Conservation (phyloP, 2,329 filamentous ascomycete species). For the Fusarium sp. region DNA sequence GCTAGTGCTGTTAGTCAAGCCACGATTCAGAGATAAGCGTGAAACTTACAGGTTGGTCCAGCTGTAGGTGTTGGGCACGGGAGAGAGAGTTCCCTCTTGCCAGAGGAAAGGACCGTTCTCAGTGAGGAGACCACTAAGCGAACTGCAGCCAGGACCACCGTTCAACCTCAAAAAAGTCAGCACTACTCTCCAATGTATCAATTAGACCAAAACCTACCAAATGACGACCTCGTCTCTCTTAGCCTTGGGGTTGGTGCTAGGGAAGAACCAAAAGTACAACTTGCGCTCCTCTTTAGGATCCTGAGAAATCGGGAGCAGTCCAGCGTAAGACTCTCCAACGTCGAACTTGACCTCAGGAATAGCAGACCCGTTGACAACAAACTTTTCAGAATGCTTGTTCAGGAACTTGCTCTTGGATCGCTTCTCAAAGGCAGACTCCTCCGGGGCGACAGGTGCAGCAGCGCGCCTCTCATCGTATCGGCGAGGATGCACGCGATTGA, state of each 20-base stretch:
- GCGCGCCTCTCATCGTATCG: conserved; percentile 22
- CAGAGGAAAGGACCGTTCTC: conserved; percentile 81
- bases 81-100: conserved; percentile 75
- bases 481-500: conserved; percentile 21
- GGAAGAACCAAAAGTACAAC: conserved; percentile 76
- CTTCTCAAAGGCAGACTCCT: conserved; percentile 11
- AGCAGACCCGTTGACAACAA: conserved; percentile 69
- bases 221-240: conserved; percentile 68
- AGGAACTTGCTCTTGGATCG: conserved; percentile 34
- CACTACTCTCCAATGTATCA: not conserved
- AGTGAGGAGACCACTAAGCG: conserved; percentile 63
- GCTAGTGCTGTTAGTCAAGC: not conserved
- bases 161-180: conserved; percentile 57
- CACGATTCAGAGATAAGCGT: rapidly evolving
- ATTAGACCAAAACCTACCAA: conserved; percentile 51
- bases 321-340: conserved; percentile 73
- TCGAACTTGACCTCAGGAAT: conserved; percentile 78
- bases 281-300: conserved; percentile 60
- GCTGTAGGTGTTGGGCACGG: conserved; percentile 74
- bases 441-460: not conserved
- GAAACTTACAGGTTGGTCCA: conserved; percentile 70
- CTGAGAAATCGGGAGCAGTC: conserved; percentile 66
- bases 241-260: conserved; percentile 60
- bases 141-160: conserved; percentile 42
- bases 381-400: conserved; percentile 50